Conservation (phyloP, 2,329 filamentous ascomycete species). For the Talaromyces atroroseus region DNA sequence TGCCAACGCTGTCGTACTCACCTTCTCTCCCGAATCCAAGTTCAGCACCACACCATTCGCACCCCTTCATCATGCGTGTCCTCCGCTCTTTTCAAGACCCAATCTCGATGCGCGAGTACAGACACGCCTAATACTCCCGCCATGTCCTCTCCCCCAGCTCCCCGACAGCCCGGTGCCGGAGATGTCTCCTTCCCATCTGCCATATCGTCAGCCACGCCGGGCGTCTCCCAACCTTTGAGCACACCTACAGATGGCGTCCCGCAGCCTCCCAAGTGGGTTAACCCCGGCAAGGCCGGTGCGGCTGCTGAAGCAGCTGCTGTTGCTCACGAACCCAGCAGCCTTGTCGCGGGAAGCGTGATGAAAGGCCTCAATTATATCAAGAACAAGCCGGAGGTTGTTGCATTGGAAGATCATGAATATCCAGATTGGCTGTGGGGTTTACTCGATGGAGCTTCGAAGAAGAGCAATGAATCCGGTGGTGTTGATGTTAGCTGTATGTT, state of each 20-base stretch:
- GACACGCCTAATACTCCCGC: conserved; percentile 20
- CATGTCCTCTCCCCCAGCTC: conserved; percentile 23
- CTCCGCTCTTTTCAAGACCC: conserved; percentile 25
- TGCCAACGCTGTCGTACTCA: conserved; percentile 38
- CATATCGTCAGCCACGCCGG: conserved; percentile 35
- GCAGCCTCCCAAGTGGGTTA: conserved; percentile 11
- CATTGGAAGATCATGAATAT: conserved; percentile 44
- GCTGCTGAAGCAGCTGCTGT: conserved; percentile 24
- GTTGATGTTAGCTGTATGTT: conserved; percentile 38
- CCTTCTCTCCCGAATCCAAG: conserved; percentile 34
- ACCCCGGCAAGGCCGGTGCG: conserved; percentile 19
- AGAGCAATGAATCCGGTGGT: conserved; percentile 28
- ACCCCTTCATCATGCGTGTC: conserved; percentile 25
- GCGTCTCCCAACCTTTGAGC: conserved; percentile 37
- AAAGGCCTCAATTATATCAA: conserved; percentile 44
- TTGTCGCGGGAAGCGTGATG: conserved; percentile 35
- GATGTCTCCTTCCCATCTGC: conserved; percentile 29
- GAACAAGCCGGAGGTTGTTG: conserved; percentile 41
- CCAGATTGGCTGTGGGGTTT: conserved; percentile 45
- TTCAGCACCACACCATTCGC: conserved; percentile 25
- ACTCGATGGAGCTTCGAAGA: conserved; percentile 32
- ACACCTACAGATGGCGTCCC: conserved; percentile 26
- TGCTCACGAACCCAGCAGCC: conserved; percentile 32
- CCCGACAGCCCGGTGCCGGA: conserved; percentile 27
- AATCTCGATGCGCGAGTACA: conserved; percentile 29